These are phyloP conservation scores for Gossypium herbaceum DNA, from an alignment of 345 rosid genomes.

Conservation along the genomic window DNA sequence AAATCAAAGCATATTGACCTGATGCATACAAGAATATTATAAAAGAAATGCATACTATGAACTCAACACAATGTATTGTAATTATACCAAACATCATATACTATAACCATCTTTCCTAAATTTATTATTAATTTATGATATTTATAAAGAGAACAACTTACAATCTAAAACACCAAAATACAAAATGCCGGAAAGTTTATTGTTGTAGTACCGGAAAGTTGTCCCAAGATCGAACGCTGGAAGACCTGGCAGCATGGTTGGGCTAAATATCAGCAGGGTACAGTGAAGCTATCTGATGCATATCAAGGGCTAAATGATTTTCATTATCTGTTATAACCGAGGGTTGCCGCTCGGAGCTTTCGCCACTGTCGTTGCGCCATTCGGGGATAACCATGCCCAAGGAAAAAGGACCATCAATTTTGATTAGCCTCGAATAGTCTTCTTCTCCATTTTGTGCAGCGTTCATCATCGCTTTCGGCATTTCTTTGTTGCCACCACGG, in stretches of 20 bases:
- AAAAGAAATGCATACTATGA: too few species aligned
- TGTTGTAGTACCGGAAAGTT: conserved; percentile 26
- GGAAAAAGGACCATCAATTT: conserved; percentile 18
- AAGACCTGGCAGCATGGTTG: conserved; percentile 14
- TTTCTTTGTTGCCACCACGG: conserved; percentile 22
- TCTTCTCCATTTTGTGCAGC: conserved; percentile 31
- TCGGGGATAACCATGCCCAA: conserved; percentile 25
- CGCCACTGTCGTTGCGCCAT: conserved; percentile 48
- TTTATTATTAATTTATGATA: too few species aligned
- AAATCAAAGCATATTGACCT: too few species aligned
- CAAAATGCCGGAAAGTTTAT: too few species aligned
- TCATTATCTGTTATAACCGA: conserved; percentile 50
- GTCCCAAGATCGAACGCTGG: conserved; percentile 32
- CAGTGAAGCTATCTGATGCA: conserved; percentile 58
- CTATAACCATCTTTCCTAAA: too few species aligned
- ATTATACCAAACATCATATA: too few species aligned
- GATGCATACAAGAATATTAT: too few species aligned
- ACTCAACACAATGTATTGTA: too few species aligned
- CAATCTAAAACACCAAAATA: too few species aligned
- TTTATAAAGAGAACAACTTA: too few species aligned
- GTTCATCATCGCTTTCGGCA: conserved; percentile 27
- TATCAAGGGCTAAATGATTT: conserved; percentile 39
- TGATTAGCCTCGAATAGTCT: conserved; percentile 33
- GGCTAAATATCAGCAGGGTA: conserved; percentile 32
- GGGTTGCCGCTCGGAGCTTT: conserved; percentile 50